Base-by-base conservation (phyloP, 164 flowering plant species). In the Macadamia integrifolia region DNA sequence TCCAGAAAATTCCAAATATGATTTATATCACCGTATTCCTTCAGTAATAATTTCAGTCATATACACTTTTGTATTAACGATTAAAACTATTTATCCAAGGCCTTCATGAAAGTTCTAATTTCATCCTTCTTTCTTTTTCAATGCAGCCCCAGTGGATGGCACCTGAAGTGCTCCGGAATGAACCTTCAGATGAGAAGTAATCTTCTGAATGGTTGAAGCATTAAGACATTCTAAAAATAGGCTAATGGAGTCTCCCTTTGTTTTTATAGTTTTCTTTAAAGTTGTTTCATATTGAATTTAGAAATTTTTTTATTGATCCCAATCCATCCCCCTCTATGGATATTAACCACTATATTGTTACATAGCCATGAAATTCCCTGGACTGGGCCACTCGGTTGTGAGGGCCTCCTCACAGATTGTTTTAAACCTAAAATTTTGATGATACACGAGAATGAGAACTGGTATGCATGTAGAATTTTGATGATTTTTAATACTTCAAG, bases 121-220 rank as follows among this genome's bases (percentile, higher is more conserved):
- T 58, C 11, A 67, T 70, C 32, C 11, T 70, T 70, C 32, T 35
- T 35, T 35, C 40, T 35, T 35, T 35, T 35, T 35, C 40, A 35
- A 63, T 79, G 82, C 95, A 91, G 97, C 95, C 97, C 53, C 91
- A 89, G 70, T 91, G 97, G 97, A 91, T 91, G 97, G 97, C 97
- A 58, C 97, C 97, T 61, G 97, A 91, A 88, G 87, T 91, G 49
- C 95, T 91, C n/a, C 84, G 95, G n/a, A 91, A 81, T 62, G 97
- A 91, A 74, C 92, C 91, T 74, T 88, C 92, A 53, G 87, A 91
- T 80, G 96, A 92, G 71, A 92, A 92, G 98, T 92, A 80, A 80
- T 30, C 46, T 56, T 66, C 30, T 12, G 40, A 17, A 72, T 64
- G 66, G 28, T 35, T 42, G 43, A 42, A 60, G 42, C 66, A 62